A percentile compares a stretch with the other conserved stretches of the same genome.
Conservation (phyloP, 1,139 yeast species). For the Suhomyces coccinellae region DNA sequence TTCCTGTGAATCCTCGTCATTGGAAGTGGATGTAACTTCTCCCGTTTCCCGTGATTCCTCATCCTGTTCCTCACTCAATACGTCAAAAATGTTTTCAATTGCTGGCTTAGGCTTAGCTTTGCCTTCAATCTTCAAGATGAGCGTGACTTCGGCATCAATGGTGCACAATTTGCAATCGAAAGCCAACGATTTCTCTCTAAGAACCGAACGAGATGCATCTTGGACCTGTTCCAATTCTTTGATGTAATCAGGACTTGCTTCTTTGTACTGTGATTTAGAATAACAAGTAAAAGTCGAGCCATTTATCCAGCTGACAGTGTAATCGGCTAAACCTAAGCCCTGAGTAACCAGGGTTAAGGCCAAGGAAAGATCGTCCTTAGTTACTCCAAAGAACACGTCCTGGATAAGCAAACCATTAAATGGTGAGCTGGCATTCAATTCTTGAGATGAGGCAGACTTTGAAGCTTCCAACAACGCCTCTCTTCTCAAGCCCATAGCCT, state of each 20-base stretch:
- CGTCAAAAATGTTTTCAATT: conserved; percentile 13
- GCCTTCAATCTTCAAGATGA: conserved; percentile 36
- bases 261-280: conserved; percentile 26
- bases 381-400: conserved; percentile 56
- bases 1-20: too few relatives aligned
- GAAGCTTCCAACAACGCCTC: conserved; percentile 31
- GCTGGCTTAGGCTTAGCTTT: conserved; percentile 1
- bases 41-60: neutral
- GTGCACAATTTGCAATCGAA: conserved; percentile 50
- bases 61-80: conserved; percentile 8
- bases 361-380: conserved; percentile 44
- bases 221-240: conserved; percentile 33
- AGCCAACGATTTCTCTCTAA: conserved; percentile 46
- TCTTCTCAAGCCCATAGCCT: conserved; percentile 30
- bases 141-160: conserved; percentile 35
- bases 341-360: conserved; percentile 29
- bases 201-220: conserved; percentile 29
- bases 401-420: conserved; percentile 57
- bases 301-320: conserved; percentile 38
- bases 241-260: conserved; percentile 32
- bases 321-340: conserved; percentile 21
- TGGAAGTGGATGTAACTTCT: too few relatives aligned
- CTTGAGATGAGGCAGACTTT: conserved; percentile 22
- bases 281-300: conserved; percentile 47
- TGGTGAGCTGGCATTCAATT: conserved; percentile 5